phyloP scores from a whole-genome alignment of 2,329 filamentous ascomycete genomes.

The Pseudogymnoascus sp. region DNA sequence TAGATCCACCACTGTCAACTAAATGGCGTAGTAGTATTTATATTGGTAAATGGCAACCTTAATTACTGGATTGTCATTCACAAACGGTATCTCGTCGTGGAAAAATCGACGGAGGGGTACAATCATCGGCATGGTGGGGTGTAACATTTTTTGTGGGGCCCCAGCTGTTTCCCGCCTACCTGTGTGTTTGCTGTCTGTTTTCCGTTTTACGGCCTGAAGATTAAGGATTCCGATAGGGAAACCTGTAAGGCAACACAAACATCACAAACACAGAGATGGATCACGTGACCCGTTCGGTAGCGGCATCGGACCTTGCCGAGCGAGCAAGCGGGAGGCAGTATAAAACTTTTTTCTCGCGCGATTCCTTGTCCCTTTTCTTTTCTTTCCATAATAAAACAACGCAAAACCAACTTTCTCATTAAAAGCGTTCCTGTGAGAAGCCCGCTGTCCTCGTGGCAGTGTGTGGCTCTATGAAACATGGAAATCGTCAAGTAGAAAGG shows the following conservation, averaged over 20 bases:
- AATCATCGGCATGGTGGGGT: conserved; percentile 11
- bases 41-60: conserved; percentile 11
- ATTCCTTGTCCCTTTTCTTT: conserved; percentile 13
- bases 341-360: conserved; percentile 7
- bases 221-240: background rate
- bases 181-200: background rate
- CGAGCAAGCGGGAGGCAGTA: background rate
- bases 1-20: conserved; percentile 9
- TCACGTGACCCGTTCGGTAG: background rate
- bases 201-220: background rate
- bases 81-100: conserved; percentile 10
- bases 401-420: conserved; percentile 24
- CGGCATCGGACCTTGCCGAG: conserved; percentile 8
- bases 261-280: background rate
- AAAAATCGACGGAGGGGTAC: conserved; percentile 12
- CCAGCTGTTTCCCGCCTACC: background rate
- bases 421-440: conserved; percentile 31
- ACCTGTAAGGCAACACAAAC: background rate
- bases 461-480: conserved; percentile 30
- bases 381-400: conserved; percentile 17
- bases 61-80: conserved; percentile 11
- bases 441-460: conserved; percentile 26
- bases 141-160: conserved; percentile 7
- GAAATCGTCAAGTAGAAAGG: conserved; percentile 30
- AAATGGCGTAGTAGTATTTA: conserved; percentile 9